Evolutionary conservation across 805 yeast species (phyloP).

Genomic region (Kazachstania martiniae): DNA sequence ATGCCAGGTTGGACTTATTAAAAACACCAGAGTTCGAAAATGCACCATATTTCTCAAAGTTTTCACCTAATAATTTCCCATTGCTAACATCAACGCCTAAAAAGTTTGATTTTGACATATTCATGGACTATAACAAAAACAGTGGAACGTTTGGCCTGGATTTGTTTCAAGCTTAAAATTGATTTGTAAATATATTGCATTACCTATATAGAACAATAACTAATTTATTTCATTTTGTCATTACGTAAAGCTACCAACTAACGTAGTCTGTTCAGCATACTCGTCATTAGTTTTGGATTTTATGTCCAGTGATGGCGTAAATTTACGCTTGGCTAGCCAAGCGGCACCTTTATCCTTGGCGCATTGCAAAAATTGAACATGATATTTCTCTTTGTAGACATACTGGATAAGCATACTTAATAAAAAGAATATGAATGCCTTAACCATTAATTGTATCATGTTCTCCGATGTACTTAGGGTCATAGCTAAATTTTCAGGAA

Average conservation of each 20-base stretch:
- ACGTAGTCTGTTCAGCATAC: constrained; percentile 6
- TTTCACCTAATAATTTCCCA: no score
- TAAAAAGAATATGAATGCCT: constrained; percentile 13
- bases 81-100: constrained; percentile 2
- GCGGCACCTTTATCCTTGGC: no score
- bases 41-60: neutral
- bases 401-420: constrained; percentile 16
- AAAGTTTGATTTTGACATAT: constrained; percentile 1
- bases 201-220: neutral
- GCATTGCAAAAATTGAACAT: no score
- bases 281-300: no score
- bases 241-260: constrained; percentile 3
- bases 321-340: no score
- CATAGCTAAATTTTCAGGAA: constrained; percentile 41
- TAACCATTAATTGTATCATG: constrained; percentile 11
- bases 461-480: constrained; percentile 21
- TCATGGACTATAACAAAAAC: no score
- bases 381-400: constrained; percentile 14
- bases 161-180: no score
- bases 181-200: neutral
- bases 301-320: no score
- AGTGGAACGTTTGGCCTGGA: no score
- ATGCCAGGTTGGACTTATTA: constrained; percentile 6
- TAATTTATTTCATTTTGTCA: neutral
- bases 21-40: constrained; percentile 7